Evolutionary conservation across 441 rosid species (phyloP), one percentile per base, ranked within the genome.

Genomic region (Pelargonium myrrhifolium): DNA sequence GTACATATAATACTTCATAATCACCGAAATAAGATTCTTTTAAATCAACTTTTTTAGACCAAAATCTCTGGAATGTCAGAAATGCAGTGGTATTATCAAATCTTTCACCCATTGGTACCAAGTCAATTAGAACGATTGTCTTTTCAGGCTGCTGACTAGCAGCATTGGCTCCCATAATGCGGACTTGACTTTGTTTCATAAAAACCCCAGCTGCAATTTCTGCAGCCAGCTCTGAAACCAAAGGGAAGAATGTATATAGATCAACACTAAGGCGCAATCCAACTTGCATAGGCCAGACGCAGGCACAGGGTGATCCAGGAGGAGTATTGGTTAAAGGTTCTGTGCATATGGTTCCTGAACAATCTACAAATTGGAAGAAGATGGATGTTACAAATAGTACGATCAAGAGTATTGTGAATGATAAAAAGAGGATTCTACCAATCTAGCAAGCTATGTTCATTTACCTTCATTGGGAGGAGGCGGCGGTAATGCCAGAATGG

Each of bases 391-490:
- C 24, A 62, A 17, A 63, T 47, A 15, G 61, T 45, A 51, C 14
- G 12, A 26, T 22, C 31, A 20, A 68, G 18, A 58, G 64, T 15
- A 14, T 22, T 10, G 15, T 5, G 39, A 63, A 53, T 17, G 24
- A 53, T 43, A 42, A 53, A 40, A 72, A 22, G 49, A 76, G 4
- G 70, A 71, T 9, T 60, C 60, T 14, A 65, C 24, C 42, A 53
- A 67, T 4, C 28, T 6, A 22, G 3, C 11, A 65, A 69, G 59
- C 18, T 59, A 65, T 28, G 67, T 64, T 18, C 24, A 10, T 47
- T 12, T 73, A 92, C 99, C 98, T 84, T 80, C 83, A 81, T 88
- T 93, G 66, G 97, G 97, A 73, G 99, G 99, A 64, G 99, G 99
- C 64, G 95, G 96, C 11, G 95, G 99, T 65, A 93, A 82, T 66